phyloP scores from a whole-genome alignment of 768 basidiomycete species.

The Holtermanniella nyarrowii region DNA sequence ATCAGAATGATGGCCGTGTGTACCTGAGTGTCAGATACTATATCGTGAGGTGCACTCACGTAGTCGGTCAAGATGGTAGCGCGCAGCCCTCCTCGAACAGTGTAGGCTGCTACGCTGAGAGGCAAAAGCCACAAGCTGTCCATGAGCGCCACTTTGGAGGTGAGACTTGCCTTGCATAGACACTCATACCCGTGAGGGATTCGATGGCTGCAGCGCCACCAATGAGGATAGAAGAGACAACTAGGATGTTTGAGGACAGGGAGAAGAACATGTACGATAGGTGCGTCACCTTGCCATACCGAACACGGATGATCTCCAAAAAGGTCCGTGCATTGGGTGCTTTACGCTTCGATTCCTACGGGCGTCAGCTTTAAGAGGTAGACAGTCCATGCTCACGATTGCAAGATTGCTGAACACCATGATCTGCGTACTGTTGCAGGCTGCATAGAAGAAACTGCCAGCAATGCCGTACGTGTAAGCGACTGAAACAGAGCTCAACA shows the following conservation, averaged over 20 bases:
- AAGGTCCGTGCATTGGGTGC: too few relatives aligned
- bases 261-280: constrained; percentile 1
- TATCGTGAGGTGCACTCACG: neutral
- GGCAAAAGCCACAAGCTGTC: too few relatives aligned
- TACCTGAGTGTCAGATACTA: neutral
- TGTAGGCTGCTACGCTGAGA: neutral
- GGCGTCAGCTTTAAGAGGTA: too few relatives aligned
- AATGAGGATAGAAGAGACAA: neutral
- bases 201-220: constrained; percentile 1
- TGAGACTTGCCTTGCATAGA: neutral
- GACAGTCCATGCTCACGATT: too few relatives aligned
- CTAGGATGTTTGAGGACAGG: neutral
- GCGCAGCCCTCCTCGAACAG: too few relatives aligned
- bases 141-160: neutral
- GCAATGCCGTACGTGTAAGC: too few relatives aligned
- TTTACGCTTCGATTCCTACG: too few relatives aligned
- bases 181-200: neutral
- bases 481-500: too few relatives aligned
- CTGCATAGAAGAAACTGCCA: too few relatives aligned
- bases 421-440: too few relatives aligned
- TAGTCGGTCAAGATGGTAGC: constrained; percentile 1
- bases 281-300: neutral
- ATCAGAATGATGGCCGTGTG: constrained; percentile 4
- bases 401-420: too few relatives aligned
- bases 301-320: constrained; percentile 1